A percentile compares a stretch with the other conserved stretches of the same genome.
These are phyloP conservation scores for Colletotrichum shisoi DNA, from an alignment of 2,329 filamentous ascomycete species.

Conservation along the genomic window DNA sequence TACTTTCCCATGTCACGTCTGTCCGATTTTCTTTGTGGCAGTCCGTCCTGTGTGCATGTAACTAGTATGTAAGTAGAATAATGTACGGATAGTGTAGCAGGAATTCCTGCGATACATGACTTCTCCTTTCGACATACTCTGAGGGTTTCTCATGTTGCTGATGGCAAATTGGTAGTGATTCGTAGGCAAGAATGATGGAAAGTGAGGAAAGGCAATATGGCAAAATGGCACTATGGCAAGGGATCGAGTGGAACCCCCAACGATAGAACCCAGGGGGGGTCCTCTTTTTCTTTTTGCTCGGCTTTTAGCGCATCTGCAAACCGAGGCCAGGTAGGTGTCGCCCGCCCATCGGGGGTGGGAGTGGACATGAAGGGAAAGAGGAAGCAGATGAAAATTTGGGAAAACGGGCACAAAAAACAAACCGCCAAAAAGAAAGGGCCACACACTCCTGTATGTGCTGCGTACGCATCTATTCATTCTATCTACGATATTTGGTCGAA, in stretches of 20 bases:
- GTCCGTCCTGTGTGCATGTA: too few relatives aligned
- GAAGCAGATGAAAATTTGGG: constrained; percentile 25
- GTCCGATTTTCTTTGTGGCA: not conserved
- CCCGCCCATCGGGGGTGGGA: constrained; percentile 1
- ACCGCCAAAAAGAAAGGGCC: constrained; percentile 10
- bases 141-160: not conserved
- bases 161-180: constrained; percentile 4
- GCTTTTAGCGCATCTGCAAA: constrained; percentile 34
- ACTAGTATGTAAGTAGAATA: too few relatives aligned
- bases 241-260: constrained; percentile 8
- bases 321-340: constrained; percentile 5
- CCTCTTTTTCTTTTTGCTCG: constrained; percentile 19
- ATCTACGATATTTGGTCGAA: not conserved
- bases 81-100: too few relatives aligned
- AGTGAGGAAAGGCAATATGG: constrained; percentile 1
- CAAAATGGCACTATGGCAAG: not conserved
- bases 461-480: too few relatives aligned
- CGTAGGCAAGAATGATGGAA: not conserved
- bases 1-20: not conserved
- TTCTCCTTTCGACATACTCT: not conserved
- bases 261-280: constrained; percentile 1
- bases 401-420: constrained; percentile 28
- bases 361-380: constrained; percentile 1
- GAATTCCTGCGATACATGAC: not conserved
- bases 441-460: not conserved